Evolutionary conservation across 2,329 filamentous ascomycete species (phyloP).

Genomic region (Diplodia scrobiculata): DNA sequence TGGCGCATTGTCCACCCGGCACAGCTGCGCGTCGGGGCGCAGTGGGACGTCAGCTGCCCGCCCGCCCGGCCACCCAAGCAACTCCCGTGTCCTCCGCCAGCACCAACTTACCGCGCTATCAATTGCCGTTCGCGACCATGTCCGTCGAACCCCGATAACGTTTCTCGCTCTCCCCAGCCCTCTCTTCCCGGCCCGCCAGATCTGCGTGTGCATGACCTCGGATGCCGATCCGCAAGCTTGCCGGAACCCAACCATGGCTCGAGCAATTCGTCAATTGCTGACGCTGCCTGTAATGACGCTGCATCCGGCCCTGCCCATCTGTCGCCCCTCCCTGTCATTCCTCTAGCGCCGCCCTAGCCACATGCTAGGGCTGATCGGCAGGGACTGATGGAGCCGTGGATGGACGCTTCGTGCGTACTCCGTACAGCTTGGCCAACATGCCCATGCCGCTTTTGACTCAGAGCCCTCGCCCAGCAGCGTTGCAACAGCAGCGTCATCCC

Average conservation of each 20-base stretch:
- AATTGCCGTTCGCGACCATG: not conserved
- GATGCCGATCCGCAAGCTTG: slow-evolving; percentile 25
- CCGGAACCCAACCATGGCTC: slow-evolving; percentile 23
- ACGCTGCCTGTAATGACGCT: slow-evolving; percentile 2
- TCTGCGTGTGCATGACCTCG: slow-evolving; percentile 20
- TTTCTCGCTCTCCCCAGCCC: not conserved
- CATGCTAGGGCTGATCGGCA: slow-evolving; percentile 25
- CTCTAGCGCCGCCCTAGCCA: slow-evolving; percentile 9
- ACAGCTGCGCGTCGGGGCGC: slow-evolving; percentile 23
- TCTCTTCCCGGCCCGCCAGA: slow-evolving; percentile 11
- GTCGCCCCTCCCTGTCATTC: slow-evolving; percentile 2
- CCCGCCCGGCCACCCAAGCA: not conserved
- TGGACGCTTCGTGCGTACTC: not conserved
- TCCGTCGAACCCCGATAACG: slow-evolving; percentile 7
- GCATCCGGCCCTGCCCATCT: slow-evolving; percentile 16
- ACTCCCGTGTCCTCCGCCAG: not conserved
- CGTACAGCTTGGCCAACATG: too few relatives aligned
- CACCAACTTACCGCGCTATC: not conserved
- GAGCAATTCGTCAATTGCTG: slow-evolving; percentile 16
- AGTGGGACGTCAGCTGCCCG: slow-evolving; percentile 26
- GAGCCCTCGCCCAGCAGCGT: not conserved
- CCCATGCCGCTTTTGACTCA: slow-evolving; percentile 13
- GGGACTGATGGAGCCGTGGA: slow-evolving; percentile 19
- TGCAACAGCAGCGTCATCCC: slow-evolving; percentile 11
- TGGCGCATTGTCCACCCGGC: slow-evolving; percentile 22